These are phyloP conservation scores for Populus davidiana DNA, from an alignment of 345 rosid species.

Conservation along the genomic window DNA sequence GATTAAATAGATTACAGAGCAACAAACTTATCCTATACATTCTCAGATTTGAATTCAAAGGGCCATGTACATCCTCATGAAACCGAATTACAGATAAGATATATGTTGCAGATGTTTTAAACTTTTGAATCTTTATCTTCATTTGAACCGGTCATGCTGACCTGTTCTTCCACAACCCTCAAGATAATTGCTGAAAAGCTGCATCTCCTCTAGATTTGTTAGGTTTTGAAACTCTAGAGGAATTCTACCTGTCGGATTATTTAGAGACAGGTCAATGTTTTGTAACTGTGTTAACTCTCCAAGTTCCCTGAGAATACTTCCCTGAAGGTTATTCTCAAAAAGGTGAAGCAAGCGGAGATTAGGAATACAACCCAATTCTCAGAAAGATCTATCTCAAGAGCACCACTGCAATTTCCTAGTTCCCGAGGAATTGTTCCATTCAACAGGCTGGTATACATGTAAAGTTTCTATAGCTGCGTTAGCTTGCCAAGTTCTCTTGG, in stretches of 20 bases:
- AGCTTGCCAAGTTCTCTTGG: background rate
- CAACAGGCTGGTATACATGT: background rate
- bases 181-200: background rate
- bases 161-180: no score
- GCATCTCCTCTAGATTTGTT: background rate
- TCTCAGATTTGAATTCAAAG: no score
- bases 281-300: background rate
- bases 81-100: no score
- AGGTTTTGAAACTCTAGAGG: background rate
- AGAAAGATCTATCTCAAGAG: background rate
- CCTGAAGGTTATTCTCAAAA: background rate
- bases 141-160: no score
- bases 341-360: background rate
- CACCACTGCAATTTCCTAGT: background rate
- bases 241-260: background rate
- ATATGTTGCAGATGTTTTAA: no score
- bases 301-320: background rate
- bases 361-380: background rate
- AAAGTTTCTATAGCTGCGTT: background rate
- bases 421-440: background rate
- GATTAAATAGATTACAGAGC: no score
- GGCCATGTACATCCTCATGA: no score
- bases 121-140: no score
- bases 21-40: no score
- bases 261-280: background rate